Evolutionary conservation across 1,284 basidiomycete species (phyloP).

Genomic region (Cryptococcus sp.): DNA sequence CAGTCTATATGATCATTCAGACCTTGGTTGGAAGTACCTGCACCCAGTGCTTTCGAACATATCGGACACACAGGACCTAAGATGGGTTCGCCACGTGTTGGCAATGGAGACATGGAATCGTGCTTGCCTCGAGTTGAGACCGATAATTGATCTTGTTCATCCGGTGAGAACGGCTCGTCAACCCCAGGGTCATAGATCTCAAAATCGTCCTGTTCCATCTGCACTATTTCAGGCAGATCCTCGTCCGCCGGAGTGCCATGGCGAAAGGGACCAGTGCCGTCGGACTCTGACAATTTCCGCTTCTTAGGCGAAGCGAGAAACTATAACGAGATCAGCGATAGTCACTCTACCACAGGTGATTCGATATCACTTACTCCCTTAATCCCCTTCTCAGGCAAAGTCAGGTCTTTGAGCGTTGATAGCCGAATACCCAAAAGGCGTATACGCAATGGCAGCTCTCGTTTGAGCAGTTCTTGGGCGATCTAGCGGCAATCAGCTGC

Average conservation of each 20-base stretch:
- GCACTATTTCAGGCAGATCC: background rate
- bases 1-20: constrained; percentile 51
- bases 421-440: constrained; percentile 79
- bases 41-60: constrained; percentile 33
- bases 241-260: constrained; percentile 4
- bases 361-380: constrained; percentile 29
- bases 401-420: constrained; percentile 79
- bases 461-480: constrained; percentile 76
- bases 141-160: background rate
- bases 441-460: constrained; percentile 73
- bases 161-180: background rate
- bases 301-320: constrained; percentile 33
- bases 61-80: constrained; percentile 46
- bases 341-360: too few relatives aligned
- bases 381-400: constrained; percentile 41
- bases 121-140: background rate
- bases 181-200: background rate
- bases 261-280: background rate
- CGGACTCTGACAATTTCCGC: constrained; percentile 3
- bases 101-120: too few relatives aligned
- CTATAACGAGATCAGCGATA: constrained; percentile 13
- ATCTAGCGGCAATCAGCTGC: constrained; percentile 55
- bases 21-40: constrained; percentile 39
- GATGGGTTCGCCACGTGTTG: constrained; percentile 5
- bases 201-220: constrained; percentile 1